Conservation (phyloP, 345 rosid genomes). For the Sisymbrium irio region DNA sequence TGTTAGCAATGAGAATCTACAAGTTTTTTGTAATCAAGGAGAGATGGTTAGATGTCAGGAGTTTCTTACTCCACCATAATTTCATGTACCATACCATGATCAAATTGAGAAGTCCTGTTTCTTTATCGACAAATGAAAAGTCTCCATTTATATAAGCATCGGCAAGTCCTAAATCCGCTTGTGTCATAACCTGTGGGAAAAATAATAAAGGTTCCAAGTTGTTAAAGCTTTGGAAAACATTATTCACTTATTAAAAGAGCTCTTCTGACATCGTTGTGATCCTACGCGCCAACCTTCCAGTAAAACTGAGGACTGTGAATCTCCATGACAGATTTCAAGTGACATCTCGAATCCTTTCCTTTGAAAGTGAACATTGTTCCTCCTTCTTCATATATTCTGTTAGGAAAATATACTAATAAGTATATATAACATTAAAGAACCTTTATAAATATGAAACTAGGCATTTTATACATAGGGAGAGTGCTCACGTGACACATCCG, state of each 20-base stretch:
- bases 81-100: conserved; percentile 55
- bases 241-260: not conserved
- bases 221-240: not conserved
- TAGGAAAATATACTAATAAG: not conserved
- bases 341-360: conserved; percentile 44
- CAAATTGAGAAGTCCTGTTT: conserved; percentile 63
- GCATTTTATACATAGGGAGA: not conserved
- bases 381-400: conserved; percentile 75
- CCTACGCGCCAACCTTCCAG: conserved; percentile 60
- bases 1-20: conserved; percentile 69
- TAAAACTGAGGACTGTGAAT: conserved; percentile 39
- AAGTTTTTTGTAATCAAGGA: not conserved
- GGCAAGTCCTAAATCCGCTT: conserved; percentile 83
- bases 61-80: not conserved
- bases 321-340: conserved; percentile 41
- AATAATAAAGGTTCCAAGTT: not conserved
- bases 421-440: not conserved
- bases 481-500: conserved; percentile 61
- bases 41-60: not conserved
- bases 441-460: not conserved
- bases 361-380: conserved; percentile 58
- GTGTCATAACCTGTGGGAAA: conserved; percentile 58
- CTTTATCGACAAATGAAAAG: conserved; percentile 66
- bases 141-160: conserved; percentile 81
- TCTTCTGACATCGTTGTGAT: not conserved